Percentiles rank a stretch among this genome's conserved stretches.
Conservation (phyloP, 2,329 filamentous ascomycete genomes). For the Fusarium sororula region DNA sequence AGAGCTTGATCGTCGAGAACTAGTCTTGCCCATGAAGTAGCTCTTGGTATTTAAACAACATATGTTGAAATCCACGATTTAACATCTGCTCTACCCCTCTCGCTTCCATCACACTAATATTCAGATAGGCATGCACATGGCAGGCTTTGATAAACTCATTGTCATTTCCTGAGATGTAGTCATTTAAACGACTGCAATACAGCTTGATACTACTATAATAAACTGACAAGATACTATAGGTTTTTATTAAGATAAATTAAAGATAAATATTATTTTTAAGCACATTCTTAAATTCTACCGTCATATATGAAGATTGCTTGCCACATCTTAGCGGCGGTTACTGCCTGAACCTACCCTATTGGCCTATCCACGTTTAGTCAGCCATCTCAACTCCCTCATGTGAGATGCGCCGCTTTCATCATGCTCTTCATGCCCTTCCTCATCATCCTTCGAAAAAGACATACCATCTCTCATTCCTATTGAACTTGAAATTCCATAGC, state of each 20-base stretch:
- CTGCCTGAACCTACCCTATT: background rate
- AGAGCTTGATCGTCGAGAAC: background rate
- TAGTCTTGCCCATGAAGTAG: accelerated
- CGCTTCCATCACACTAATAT: background rate
- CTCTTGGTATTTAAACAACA: too few species aligned
- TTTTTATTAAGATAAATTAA: too few species aligned
- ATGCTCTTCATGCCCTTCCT: too few species aligned
- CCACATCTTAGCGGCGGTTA: too few species aligned
- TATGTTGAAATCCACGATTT: too few species aligned
- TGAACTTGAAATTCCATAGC: accelerated
- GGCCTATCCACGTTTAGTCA: background rate
- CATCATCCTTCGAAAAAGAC: background rate
- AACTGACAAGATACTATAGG: accelerated
- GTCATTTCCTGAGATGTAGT: background rate
- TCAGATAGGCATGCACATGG: background rate
- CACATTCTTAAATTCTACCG: too few species aligned
- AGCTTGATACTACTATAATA: background rate
- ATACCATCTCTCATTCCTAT: accelerated
- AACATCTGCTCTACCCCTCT: accelerated
- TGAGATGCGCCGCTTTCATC: background rate
- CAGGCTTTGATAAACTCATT: background rate
- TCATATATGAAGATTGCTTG: background rate
- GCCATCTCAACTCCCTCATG: background rate
- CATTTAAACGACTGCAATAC: background rate
- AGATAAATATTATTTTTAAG: background rate